Evolutionary conservation across 208 protist genomes (phyloP).

Genomic region (Porcisia deanei): DNA sequence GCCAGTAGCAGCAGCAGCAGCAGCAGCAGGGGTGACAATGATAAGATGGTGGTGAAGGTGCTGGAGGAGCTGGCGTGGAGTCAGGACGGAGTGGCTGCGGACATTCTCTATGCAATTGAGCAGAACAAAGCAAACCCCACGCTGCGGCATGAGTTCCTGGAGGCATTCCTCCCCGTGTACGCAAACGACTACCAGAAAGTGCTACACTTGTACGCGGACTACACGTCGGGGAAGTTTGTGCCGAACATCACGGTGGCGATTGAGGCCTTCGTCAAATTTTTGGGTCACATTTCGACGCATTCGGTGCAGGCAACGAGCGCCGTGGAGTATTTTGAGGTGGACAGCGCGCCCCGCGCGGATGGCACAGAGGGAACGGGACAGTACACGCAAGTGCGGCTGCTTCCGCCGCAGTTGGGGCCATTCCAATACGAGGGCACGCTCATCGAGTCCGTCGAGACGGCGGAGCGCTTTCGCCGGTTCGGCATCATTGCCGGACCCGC

Average conservation of each 20-base stretch:
- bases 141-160: conserved; percentile 81
- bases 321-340: conserved; percentile 49
- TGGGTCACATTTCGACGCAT: conserved; percentile 46
- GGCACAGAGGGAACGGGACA: conserved; percentile 31
- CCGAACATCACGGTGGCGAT: conserved; percentile 82
- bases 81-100: conserved; percentile 79
- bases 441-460: conserved; percentile 71
- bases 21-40: conserved; percentile 10
- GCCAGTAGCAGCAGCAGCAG: not conserved
- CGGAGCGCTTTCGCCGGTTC: conserved; percentile 60
- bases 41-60: conserved; percentile 73
- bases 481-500: conserved; percentile 72
- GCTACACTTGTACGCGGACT: conserved; percentile 60
- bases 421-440: conserved; percentile 82
- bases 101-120: conserved; percentile 76
- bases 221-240: conserved; percentile 81
- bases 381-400: conserved; percentile 66
- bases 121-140: conserved; percentile 61
- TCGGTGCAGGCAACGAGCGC: conserved; percentile 32
- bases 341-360: conserved; percentile 25
- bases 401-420: conserved; percentile 66
- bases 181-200: conserved; percentile 53
- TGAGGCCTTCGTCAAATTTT: conserved; percentile 75
- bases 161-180: conserved; percentile 75
- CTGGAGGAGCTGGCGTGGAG: conserved; percentile 66